A percentile compares a stretch with the other conserved stretches of the same genome.
Conservation (phyloP, 768 basidiomycete genomes). For the Gautieria morchelliformis region DNA sequence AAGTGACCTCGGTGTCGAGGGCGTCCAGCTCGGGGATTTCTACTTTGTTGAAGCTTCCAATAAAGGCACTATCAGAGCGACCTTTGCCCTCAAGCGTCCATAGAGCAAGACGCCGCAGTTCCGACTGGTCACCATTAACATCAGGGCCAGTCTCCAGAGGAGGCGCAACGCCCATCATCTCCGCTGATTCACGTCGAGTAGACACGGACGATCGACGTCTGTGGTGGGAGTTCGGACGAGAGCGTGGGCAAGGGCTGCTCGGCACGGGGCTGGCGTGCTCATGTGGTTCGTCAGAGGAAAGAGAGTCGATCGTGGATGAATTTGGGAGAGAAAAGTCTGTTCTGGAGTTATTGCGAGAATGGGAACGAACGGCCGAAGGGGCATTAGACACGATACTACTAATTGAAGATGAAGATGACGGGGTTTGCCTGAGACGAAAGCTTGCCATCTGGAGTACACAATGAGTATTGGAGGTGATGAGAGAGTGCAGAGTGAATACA, state of each 20-base stretch:
- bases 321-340: constrained; percentile 27
- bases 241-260: constrained; percentile 34
- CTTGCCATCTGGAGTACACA: background rate
- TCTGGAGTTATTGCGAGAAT: constrained; percentile 54
- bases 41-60: constrained; percentile 49
- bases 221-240: constrained; percentile 58
- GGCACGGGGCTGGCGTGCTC: constrained; percentile 9
- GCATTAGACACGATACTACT: background rate
- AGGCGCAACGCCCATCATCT: constrained; percentile 66
- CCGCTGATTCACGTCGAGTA: constrained; percentile 81
- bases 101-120: constrained; percentile 72
- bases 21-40: constrained; percentile 66
- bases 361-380: constrained; percentile 41
- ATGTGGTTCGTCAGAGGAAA: constrained; percentile 19
- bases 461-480: background rate
- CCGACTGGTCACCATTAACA: constrained; percentile 63
- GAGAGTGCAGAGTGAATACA: constrained; percentile 11
- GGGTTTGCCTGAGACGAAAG: constrained; percentile 6
- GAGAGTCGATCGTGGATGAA: constrained; percentile 28
- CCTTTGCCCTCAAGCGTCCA: constrained; percentile 83
- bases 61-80: constrained; percentile 20
- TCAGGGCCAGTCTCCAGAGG: constrained; percentile 46
- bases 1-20: constrained; percentile 6
- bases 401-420: background rate
- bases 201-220: constrained; percentile 81